phyloP scores from a whole-genome alignment of 2,329 filamentous ascomycete species.

The Monosporascus sp. region DNA sequence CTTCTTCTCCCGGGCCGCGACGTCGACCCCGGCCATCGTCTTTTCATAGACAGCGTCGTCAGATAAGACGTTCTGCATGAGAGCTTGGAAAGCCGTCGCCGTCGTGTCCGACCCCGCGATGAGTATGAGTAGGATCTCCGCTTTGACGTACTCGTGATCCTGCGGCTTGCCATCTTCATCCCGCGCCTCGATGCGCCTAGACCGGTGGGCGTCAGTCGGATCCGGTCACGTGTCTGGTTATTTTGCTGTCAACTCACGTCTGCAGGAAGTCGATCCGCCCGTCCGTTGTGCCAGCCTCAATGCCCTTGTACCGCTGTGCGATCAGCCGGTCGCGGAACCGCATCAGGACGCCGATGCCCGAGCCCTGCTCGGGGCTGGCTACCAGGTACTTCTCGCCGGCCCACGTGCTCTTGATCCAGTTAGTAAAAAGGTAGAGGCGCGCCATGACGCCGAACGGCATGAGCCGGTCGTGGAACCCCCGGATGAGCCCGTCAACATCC shows the following conservation, averaged over 20 bases:
- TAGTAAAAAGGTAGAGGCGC: conserved; percentile 48
- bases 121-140: conserved; percentile 47
- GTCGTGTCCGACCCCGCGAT: conserved; percentile 50
- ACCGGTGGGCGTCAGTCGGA: conserved; percentile 29
- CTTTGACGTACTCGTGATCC: conserved; percentile 46
- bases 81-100: conserved; percentile 43
- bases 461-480: conserved; percentile 49
- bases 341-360: conserved; percentile 52
- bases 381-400: conserved; percentile 45
- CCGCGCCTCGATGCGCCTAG: conserved; percentile 38
- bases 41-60: conserved; percentile 36
- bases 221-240: neutral
- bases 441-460: conserved; percentile 46
- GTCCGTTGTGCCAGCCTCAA: conserved; percentile 38
- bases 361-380: conserved; percentile 46
- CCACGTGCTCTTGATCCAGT: conserved; percentile 49
- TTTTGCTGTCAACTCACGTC: conserved; percentile 26
- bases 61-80: conserved; percentile 38
- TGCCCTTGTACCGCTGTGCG: conserved; percentile 40
- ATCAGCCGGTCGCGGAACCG: conserved; percentile 52
- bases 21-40: conserved; percentile 43
- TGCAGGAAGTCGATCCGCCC: conserved; percentile 49
- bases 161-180: conserved; percentile 41
- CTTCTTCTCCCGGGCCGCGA: conserved; percentile 26
- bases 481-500: conserved; percentile 49